phyloP scores from a whole-genome alignment of 192 early-diverging fungal species.

The Mortierella hygrophila region DNA sequence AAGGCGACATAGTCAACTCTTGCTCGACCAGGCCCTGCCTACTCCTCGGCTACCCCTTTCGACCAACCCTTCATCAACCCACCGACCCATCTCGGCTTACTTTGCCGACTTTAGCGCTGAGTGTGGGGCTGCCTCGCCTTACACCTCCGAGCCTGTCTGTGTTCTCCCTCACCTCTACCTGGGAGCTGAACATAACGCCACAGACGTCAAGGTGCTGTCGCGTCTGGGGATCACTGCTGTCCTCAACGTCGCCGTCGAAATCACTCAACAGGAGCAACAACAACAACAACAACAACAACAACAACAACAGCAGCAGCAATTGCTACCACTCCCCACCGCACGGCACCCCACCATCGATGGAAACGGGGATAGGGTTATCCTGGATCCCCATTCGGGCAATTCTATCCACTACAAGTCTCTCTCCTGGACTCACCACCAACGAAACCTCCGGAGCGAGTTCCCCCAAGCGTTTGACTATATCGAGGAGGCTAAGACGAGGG shows the following conservation, averaged over 20 bases:
- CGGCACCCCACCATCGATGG: neutral
- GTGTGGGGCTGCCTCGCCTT: slow-evolving; percentile 59
- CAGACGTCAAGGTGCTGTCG: slow-evolving; percentile 59
- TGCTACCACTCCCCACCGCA: neutral
- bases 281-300: too few relatives aligned
- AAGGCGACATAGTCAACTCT: slow-evolving; percentile 24
- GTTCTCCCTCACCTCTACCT: slow-evolving; percentile 79
- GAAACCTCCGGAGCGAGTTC: slow-evolving; percentile 73
- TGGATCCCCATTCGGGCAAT: neutral
- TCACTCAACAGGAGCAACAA: slow-evolving; percentile 51
- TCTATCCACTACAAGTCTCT: slow-evolving; percentile 71
- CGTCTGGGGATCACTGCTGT: slow-evolving; percentile 69
- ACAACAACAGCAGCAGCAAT: slow-evolving; percentile 8
- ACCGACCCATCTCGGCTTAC: slow-evolving; percentile 50
- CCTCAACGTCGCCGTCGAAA: slow-evolving; percentile 86
- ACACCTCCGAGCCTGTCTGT: slow-evolving; percentile 66
- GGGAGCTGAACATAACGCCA: slow-evolving; percentile 75
- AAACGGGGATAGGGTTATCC: neutral
- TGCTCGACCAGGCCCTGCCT: slow-evolving; percentile 34
- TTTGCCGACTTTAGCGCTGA: slow-evolving; percentile 53
- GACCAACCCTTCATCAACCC: slow-evolving; percentile 1
- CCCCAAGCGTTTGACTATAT: slow-evolving; percentile 75
- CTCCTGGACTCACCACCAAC: slow-evolving; percentile 82
- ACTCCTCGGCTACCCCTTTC: slow-evolving; percentile 16
- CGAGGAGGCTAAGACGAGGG: slow-evolving; percentile 64